These are phyloP conservation scores for Talaromyces sp. DNA, from an alignment of 2,329 filamentous ascomycete species.

Conservation along the genomic window DNA sequence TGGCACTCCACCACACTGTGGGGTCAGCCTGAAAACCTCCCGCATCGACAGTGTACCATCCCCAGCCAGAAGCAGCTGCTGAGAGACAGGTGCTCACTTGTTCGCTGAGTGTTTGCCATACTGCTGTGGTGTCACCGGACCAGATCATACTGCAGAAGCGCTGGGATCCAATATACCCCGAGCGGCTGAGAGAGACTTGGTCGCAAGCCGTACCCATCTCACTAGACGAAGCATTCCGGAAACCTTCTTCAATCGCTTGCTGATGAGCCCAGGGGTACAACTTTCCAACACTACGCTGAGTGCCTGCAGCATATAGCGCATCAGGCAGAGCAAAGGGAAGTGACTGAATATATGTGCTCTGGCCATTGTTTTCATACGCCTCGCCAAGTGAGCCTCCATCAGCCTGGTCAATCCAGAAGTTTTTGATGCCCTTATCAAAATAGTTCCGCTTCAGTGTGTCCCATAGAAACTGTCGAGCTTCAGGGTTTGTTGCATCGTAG, in stretches of 20 bases:
- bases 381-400: conserved; percentile 49
- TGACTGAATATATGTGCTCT: conserved; percentile 52
- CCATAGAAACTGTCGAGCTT: conserved; percentile 61
- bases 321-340: conserved; percentile 30
- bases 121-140: conserved; percentile 62
- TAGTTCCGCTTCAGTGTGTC: conserved; percentile 60
- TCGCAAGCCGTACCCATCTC: conserved; percentile 44
- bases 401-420: conserved; percentile 69
- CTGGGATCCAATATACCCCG: conserved; percentile 59
- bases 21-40: conserved; percentile 62
- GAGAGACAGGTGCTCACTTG: conserved; percentile 64
- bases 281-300: conserved; percentile 59
- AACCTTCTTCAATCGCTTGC: conserved; percentile 61
- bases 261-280: conserved; percentile 62
- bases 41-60: conserved; percentile 70
- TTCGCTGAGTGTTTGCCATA: conserved; percentile 59
- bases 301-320: conserved; percentile 62
- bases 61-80: conserved; percentile 63
- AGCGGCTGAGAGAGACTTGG: conserved; percentile 56
- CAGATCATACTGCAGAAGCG: conserved; percentile 65
- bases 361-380: conserved; percentile 48
- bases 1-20: conserved; percentile 49
- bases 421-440: conserved; percentile 60
- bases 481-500: conserved; percentile 62
- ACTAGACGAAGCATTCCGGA: conserved; percentile 52